phyloP scores from a whole-genome alignment of 2,329 filamentous ascomycete species.

The Diaporthe sp. region DNA sequence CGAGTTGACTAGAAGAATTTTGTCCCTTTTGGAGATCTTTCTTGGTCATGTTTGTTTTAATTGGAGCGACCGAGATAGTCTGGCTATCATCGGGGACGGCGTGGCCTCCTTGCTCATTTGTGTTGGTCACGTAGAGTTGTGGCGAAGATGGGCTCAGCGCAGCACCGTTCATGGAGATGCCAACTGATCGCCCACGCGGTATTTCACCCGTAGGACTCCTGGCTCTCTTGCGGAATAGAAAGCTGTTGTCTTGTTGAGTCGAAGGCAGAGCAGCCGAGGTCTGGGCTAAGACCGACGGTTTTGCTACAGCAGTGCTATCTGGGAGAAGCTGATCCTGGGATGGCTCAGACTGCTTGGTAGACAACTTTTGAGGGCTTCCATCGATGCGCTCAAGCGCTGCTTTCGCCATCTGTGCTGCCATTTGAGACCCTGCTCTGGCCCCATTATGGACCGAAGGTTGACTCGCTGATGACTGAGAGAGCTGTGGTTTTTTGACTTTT shows the following conservation, averaged over 20 bases:
- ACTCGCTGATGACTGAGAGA: not conserved
- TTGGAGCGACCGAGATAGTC: not conserved
- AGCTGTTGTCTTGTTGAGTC: slow-evolving; percentile 50
- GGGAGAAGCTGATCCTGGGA: not conserved
- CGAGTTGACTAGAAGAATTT: not conserved
- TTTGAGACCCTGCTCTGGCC: not conserved
- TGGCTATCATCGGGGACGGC: not conserved
- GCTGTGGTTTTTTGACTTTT: not conserved
- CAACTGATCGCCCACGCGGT: not conserved
- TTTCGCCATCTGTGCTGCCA: not conserved
- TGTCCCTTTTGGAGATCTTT: not conserved
- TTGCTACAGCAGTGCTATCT: not conserved
- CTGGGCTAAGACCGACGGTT: not conserved
- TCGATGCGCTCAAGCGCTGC: not conserved
- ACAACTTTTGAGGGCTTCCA: not conserved
- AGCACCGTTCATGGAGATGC: not conserved
- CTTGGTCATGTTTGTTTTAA: not conserved
- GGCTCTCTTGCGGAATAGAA: slow-evolving; percentile 47
- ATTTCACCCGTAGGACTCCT: not conserved
- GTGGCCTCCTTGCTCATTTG: not conserved
- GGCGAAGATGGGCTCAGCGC: not conserved
- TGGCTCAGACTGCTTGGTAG: not conserved
- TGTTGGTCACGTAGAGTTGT: not conserved
- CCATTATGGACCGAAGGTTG: not conserved
- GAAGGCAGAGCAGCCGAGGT: not conserved